These are phyloP conservation scores for Pyrenochaeta sp. DNA, from an alignment of 2,329 filamentous ascomycete species.

Conservation along the genomic window DNA sequence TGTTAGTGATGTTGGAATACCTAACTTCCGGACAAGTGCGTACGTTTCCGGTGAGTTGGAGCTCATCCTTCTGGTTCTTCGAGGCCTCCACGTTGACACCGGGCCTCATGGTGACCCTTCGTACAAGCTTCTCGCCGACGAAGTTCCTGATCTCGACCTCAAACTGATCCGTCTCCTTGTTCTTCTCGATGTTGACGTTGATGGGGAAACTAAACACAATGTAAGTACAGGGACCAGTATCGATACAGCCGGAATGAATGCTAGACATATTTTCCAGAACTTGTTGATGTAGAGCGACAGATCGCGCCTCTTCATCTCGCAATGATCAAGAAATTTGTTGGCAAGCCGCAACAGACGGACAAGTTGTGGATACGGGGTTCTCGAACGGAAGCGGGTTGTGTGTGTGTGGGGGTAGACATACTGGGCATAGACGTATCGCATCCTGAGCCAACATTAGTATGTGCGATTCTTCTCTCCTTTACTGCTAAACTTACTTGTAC, in stretches of 20 bases:
- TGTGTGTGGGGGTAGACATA: constrained; percentile 24
- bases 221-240: constrained; percentile 20
- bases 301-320: background rate
- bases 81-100: constrained; percentile 93
- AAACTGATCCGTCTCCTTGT: constrained; percentile 83
- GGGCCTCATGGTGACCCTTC: constrained; percentile 84
- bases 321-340: background rate
- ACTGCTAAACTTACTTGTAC: constrained; percentile 73
- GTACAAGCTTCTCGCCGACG: constrained; percentile 93
- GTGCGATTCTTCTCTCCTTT: background rate
- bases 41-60: constrained; percentile 85
- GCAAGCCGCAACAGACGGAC: constrained; percentile 4
- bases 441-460: constrained; percentile 57
- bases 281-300: background rate
- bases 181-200: constrained; percentile 99
- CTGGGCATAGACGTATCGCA: constrained; percentile 99
- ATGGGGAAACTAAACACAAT: constrained; percentile 79
- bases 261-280: background rate
- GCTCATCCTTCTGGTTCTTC: constrained; percentile 96
- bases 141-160: constrained; percentile 95
- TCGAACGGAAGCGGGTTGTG: background rate
- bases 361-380: background rate
- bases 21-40: constrained; percentile 12
- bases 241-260: background rate
- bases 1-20: constrained; percentile 26